Conservation (phyloP, 2,329 filamentous ascomycete species). For the Passalora sequoiae region DNA sequence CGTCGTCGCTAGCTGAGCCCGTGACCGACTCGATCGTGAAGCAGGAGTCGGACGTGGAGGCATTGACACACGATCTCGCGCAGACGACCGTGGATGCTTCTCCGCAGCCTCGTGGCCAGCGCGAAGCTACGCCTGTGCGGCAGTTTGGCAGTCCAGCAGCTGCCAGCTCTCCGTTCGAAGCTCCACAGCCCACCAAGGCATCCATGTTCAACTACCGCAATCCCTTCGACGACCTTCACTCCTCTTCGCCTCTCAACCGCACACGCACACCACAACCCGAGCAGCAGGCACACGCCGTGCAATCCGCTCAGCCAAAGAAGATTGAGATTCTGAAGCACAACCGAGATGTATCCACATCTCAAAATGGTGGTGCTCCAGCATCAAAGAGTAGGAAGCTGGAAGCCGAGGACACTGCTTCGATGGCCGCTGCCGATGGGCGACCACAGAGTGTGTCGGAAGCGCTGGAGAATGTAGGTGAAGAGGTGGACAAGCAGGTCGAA, state of each 20-base stretch:
- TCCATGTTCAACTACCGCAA: constrained; percentile 65
- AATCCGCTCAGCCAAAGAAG: constrained; percentile 30
- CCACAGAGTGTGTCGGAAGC: constrained; percentile 63
- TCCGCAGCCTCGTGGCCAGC: constrained; percentile 20
- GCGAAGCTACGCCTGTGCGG: constrained; percentile 27
- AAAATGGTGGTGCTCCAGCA: constrained; percentile 28
- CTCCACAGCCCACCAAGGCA: constrained; percentile 34
- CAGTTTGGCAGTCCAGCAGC: constrained; percentile 30
- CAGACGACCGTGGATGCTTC: constrained; percentile 41
- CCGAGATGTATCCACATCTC: constrained; percentile 36
- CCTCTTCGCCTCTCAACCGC: constrained; percentile 58
- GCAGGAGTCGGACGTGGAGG: constrained; percentile 33
- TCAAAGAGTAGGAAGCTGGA: constrained; percentile 36
- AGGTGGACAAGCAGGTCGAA: constrained; percentile 57
- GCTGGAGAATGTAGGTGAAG: constrained; percentile 59
- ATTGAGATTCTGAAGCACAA: constrained; percentile 45
- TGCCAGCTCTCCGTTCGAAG: constrained; percentile 36
- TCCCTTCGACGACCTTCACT: constrained; percentile 64
- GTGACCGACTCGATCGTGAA: constrained; percentile 2
- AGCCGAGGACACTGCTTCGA: constrained; percentile 12
- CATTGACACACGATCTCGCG: constrained; percentile 43
- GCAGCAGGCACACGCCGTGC: constrained; percentile 24
- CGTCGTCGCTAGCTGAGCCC: constrained; percentile 22
- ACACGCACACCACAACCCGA: constrained; percentile 50
- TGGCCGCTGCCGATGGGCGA: constrained; percentile 15